These are phyloP conservation scores for Suhomyces guaymorum DNA, from an alignment of 1,139 yeast genomes.

Conservation along the genomic window DNA sequence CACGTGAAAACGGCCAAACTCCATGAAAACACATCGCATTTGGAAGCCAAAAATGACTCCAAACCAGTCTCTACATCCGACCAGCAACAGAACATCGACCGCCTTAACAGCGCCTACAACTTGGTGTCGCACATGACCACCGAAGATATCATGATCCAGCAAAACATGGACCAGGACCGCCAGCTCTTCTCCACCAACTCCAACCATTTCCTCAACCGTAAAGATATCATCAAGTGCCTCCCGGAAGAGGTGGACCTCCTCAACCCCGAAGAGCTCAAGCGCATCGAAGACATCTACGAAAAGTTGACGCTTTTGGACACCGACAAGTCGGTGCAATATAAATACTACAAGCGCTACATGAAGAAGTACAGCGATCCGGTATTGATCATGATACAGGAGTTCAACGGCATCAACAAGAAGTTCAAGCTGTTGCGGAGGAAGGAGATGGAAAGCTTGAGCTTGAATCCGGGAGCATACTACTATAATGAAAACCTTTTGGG, in stretches of 20 bases:
- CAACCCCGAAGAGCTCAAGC: slow-evolving; percentile 24
- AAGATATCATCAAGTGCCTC: slow-evolving; percentile 31
- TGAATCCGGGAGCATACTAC: slow-evolving; percentile 31
- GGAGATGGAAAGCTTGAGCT: slow-evolving; percentile 32
- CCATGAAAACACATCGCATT: no score
- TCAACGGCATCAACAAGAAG: slow-evolving; percentile 40
- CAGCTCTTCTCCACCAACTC: slow-evolving; percentile 38
- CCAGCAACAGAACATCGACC: slow-evolving; percentile 10
- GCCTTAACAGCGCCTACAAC: slow-evolving; percentile 24
- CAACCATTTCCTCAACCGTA: slow-evolving; percentile 41
- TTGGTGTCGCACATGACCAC: slow-evolving; percentile 42
- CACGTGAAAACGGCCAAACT: slow-evolving; percentile 1
- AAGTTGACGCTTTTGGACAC: slow-evolving; percentile 36
- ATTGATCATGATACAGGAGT: slow-evolving; percentile 34
- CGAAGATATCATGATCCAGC: slow-evolving; percentile 40
- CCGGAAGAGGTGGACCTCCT: slow-evolving; percentile 44
- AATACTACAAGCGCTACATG: slow-evolving; percentile 37
- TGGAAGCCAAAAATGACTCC: neutral
- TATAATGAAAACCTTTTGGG: slow-evolving; percentile 34
- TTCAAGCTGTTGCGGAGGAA: slow-evolving; percentile 38
- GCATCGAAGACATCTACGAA: slow-evolving; percentile 34
- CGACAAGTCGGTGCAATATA: slow-evolving; percentile 42
- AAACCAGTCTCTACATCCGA: slow-evolving; percentile 7
- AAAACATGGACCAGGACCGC: slow-evolving; percentile 38
- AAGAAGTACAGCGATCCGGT: slow-evolving; percentile 38